These are phyloP conservation scores for Aspergillus baeticus DNA, from an alignment of 495 filamentous ascomycete species.

Conservation along the genomic window DNA sequence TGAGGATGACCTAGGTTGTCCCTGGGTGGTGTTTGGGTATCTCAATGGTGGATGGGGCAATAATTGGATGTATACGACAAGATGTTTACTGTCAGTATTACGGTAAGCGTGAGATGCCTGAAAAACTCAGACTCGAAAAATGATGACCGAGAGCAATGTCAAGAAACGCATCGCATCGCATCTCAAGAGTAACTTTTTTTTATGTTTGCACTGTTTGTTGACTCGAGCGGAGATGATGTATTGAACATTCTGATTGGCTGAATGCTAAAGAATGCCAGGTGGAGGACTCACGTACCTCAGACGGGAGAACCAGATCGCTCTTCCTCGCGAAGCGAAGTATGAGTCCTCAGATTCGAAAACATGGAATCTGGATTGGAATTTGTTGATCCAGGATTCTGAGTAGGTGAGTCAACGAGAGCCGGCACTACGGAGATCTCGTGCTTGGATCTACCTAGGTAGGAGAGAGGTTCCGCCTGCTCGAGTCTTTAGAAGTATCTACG, in stretches of 20 bases:
- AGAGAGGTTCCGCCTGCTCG: too few relatives aligned
- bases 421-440: too few relatives aligned
- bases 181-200: constrained; percentile 17
- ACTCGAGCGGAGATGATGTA: background rate
- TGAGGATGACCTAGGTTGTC: constrained; percentile 1
- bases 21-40: background rate
- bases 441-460: too few relatives aligned
- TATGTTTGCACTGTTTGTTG: constrained; percentile 40
- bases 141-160: background rate
- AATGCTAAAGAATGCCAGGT: background rate
- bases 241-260: background rate
- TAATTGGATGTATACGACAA: background rate
- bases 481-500: too few relatives aligned
- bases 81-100: background rate
- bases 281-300: too few relatives aligned
- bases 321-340: too few relatives aligned
- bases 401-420: too few relatives aligned
- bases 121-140: background rate
- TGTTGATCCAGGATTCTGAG: too few relatives aligned
- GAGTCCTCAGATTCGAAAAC: too few relatives aligned
- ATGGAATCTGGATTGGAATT: too few relatives aligned
- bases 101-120: too few relatives aligned
- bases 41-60: background rate
- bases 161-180: constrained; percentile 1
- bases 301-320: too few relatives aligned